These are phyloP conservation scores for Talaromyces liani DNA, from an alignment of 495 filamentous ascomycete species.

Conservation along the genomic window DNA sequence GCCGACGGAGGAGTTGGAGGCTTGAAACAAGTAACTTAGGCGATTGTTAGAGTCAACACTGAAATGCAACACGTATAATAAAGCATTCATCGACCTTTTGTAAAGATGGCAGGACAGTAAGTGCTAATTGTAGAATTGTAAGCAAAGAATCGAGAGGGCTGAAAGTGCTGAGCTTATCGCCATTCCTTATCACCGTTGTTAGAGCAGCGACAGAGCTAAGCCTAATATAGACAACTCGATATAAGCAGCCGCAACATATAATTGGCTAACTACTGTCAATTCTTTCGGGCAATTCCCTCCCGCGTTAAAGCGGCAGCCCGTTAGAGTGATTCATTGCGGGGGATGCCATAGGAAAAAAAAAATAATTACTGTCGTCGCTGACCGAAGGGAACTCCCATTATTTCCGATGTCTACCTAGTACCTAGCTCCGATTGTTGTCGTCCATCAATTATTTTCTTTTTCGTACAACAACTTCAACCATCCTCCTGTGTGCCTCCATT, in stretches of 20 bases:
- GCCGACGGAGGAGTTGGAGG: conserved; percentile 69
- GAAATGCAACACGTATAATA: background rate
- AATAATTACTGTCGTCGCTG: conserved; percentile 1
- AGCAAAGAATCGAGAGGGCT: background rate
- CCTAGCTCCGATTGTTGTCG: background rate
- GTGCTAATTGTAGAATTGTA: background rate
- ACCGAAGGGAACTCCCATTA: background rate
- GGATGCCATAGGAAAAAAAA: background rate
- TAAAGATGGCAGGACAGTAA: background rate
- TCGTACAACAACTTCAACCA: background rate
- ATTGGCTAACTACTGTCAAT: background rate
- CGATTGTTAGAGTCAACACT: background rate
- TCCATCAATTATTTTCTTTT: background rate
- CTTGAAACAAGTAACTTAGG: conserved; percentile 20
- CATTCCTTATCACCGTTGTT: conserved; percentile 4
- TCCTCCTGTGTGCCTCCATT: background rate
- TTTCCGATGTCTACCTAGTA: background rate
- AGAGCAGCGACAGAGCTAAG: background rate
- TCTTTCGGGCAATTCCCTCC: background rate
- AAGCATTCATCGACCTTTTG: background rate
- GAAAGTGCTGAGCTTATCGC: background rate
- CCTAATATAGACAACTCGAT: background rate
- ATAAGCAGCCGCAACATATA: background rate
- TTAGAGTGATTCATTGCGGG: background rate
- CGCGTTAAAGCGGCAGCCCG: background rate